Evolutionary conservation across 768 basidiomycete genomes (phyloP).

Genomic region (Galerina sulciceps): DNA sequence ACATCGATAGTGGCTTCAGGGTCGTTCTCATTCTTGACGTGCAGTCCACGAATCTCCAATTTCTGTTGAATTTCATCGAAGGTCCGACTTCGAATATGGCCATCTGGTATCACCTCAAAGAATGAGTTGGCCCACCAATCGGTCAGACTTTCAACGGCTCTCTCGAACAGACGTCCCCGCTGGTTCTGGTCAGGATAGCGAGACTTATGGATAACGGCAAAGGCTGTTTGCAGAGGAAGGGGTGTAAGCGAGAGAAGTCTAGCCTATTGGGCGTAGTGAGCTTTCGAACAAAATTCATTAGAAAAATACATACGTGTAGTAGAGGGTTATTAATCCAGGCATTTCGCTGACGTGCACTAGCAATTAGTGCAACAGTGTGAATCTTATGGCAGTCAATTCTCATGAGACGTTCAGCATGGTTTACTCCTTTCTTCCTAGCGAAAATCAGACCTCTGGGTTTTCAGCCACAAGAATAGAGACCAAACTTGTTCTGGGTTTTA

Average conservation of each 20-base stretch:
- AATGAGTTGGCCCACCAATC: conserved; percentile 86
- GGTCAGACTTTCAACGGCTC: conserved; percentile 70
- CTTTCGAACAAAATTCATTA: neutral
- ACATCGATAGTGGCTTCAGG: conserved; percentile 36
- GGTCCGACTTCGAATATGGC: conserved; percentile 75
- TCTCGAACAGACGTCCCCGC: conserved; percentile 89
- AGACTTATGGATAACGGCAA: conserved; percentile 81
- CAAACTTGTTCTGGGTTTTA: conserved; percentile 47
- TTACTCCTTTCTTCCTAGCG: conserved; percentile 50
- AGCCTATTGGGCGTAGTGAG: conserved; percentile 54
- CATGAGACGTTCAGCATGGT: conserved; percentile 70
- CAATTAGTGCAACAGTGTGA: conserved; percentile 83
- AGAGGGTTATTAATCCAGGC: conserved; percentile 82
- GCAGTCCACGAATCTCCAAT: conserved; percentile 36
- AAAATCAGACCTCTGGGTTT: conserved; percentile 20
- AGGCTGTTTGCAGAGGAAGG: conserved; percentile 76
- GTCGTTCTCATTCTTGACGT: conserved; percentile 28
- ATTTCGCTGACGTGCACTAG: conserved; percentile 78
- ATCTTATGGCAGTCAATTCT: conserved; percentile 88
- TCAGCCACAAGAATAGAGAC: conserved; percentile 18
- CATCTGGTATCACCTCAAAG: conserved; percentile 62
- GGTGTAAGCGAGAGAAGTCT: conserved; percentile 89
- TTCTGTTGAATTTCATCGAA: conserved; percentile 72
- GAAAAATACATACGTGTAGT: conserved; percentile 64
- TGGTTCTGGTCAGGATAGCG: conserved; percentile 78